Evolutionary conservation across 148 eudicot species (phyloP), one percentile per base, ranked within the genome.

Genomic region (Spergularia bocconei): DNA sequence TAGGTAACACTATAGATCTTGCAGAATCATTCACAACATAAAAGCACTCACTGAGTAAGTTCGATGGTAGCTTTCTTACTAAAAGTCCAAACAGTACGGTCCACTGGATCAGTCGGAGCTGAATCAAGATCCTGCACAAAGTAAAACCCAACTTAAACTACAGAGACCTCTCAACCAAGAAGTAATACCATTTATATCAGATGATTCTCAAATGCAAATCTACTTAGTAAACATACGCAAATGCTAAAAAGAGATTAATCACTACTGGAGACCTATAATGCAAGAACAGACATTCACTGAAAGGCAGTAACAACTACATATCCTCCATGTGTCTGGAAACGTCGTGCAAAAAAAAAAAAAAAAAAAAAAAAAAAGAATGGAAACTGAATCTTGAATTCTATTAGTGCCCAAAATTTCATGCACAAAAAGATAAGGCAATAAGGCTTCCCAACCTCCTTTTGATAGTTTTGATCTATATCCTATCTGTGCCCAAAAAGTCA

Each of bases 41-140:
- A 53, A 44, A 63, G 21, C 16, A 84, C 82, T 79, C 75, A 91
- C 97, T 91, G 97, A 66, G 93, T 90, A 75, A 94, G 96, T 87
- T 94, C 98, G 78, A 94, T 80, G 2, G 89, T 88, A 72, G 98
- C 98, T 81, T 86, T 88, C 84, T 82, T 83, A 76, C 88, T 72
- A 55, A 91, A 90, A 54, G 97, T 90, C 98, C 98, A 94, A 78
- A 83, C 85, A 25, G 91, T 88, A 20, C 97, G 97, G 13, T 90
- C 96, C 66, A 82, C 81, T 25, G 92, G 84, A 79, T 89, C 83
- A 63, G 63, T 74, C 48, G 98, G 97, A 78, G 89, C 97, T 82
- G 86, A 84, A 56, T 90, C 56, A 72, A 78, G 78, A 82, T 94
- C 97, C 98, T 94, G 77, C 39, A 84, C 52, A 77, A 77, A 41